A percentile compares a stretch with the other conserved stretches of the same genome.
phyloP scores from a whole-genome alignment of 345 rosid species.

The Leavenworthia alabamica region DNA sequence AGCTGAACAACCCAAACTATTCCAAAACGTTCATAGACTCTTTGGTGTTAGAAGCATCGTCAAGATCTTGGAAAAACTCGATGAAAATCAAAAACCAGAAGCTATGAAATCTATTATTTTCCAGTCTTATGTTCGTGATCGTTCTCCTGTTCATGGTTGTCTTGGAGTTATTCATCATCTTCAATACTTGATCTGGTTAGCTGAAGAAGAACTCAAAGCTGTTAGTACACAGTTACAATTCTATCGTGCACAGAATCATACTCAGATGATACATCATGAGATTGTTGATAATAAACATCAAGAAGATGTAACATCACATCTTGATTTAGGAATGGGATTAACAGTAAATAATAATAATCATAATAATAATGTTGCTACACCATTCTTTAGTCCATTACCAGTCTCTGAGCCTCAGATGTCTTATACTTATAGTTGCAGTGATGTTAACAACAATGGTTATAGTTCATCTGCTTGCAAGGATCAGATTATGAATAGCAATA shows the following conservation, averaged over 20 bases:
- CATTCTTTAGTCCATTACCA: slow-evolving; percentile 16
- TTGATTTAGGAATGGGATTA: slow-evolving; percentile 73
- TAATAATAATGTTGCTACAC: neutral
- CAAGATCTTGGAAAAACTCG: slow-evolving; percentile 50
- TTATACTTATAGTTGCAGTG: slow-evolving; percentile 35
- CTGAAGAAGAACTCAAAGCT: slow-evolving; percentile 55
- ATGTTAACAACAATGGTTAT: slow-evolving; percentile 17
- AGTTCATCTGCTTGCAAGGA: slow-evolving; percentile 36
- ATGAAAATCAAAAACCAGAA: slow-evolving; percentile 40
- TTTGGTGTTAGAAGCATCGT: slow-evolving; percentile 79
- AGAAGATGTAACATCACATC: slow-evolving; percentile 51
- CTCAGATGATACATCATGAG: slow-evolving; percentile 8
- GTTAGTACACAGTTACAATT: slow-evolving; percentile 56
- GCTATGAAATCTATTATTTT: slow-evolving; percentile 82
- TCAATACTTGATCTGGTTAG: slow-evolving; percentile 39
- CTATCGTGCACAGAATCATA: slow-evolving; percentile 37
- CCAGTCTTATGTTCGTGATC: slow-evolving; percentile 62
- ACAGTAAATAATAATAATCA: slow-evolving; percentile 31
- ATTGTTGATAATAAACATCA: slow-evolving; percentile 19
- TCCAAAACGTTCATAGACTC: slow-evolving; percentile 67
- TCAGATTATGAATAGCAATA: neutral
- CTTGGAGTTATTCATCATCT: slow-evolving; percentile 48
- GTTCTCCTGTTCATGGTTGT: slow-evolving; percentile 77
- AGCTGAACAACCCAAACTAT: slow-evolving; percentile 60
- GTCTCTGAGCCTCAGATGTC: slow-evolving; percentile 36